A percentile compares a stretch with the other conserved stretches of the same genome.
Evolutionary conservation across 2,329 filamentous ascomycete species (phyloP).

Genomic region (Cercospora zeina): DNA sequence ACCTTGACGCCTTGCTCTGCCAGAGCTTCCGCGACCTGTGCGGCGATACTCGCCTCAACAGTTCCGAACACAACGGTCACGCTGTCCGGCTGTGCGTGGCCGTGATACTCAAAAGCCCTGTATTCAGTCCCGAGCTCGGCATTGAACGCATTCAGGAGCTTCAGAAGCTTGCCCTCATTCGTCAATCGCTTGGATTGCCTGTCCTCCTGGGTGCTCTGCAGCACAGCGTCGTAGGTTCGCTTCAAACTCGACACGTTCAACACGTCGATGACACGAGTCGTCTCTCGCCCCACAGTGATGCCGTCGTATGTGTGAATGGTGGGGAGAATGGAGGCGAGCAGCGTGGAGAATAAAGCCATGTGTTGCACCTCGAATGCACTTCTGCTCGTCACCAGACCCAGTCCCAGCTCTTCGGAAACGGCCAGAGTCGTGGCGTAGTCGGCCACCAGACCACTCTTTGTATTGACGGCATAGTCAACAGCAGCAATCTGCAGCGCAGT

Average conservation of each 20-base stretch:
- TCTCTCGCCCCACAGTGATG: constrained; percentile 78
- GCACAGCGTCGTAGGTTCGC: constrained; percentile 66
- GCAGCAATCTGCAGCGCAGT: constrained; percentile 92
- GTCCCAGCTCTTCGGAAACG: constrained; percentile 83
- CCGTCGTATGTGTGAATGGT: constrained; percentile 78
- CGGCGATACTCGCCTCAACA: constrained; percentile 80
- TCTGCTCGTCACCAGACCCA: constrained; percentile 80
- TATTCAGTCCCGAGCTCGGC: constrained; percentile 92
- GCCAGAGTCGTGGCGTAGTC: constrained; percentile 82
- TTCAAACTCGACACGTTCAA: constrained; percentile 70
- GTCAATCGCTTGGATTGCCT: constrained; percentile 60
- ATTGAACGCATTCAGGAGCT: constrained; percentile 75
- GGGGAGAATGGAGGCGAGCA: constrained; percentile 76
- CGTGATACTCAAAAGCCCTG: constrained; percentile 88
- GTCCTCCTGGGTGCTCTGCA: constrained; percentile 59
- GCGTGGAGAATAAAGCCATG: constrained; percentile 84
- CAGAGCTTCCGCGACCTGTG: constrained; percentile 74
- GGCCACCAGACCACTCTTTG: constrained; percentile 70
- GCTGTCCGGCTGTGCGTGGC: constrained; percentile 73
- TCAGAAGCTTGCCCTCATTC: constrained; percentile 68
- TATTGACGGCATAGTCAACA: constrained; percentile 71
- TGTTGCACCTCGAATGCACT: constrained; percentile 93
- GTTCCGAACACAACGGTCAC: constrained; percentile 93
- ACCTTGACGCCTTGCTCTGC: constrained; percentile 72
- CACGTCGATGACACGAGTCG: constrained; percentile 77